Evolutionary conservation across 1,284 basidiomycete genomes (phyloP).

Genomic region (Spongiforma sp.): DNA sequence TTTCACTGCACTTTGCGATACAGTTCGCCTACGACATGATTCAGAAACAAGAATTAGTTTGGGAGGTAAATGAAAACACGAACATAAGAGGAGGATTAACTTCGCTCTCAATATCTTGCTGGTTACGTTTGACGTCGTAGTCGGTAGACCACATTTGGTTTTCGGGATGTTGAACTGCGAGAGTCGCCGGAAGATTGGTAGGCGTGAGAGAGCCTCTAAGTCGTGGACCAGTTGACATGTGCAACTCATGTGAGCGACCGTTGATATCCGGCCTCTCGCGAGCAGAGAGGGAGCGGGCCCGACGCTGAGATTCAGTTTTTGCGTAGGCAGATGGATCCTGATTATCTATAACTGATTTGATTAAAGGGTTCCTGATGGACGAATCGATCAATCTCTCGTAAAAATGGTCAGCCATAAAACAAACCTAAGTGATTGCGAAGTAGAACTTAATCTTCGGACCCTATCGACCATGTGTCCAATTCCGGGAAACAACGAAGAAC

Average conservation of each 20-base stretch:
- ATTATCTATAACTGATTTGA: too few relatives aligned
- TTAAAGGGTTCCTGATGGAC: slow-evolving; percentile 4
- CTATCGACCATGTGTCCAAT: background rate
- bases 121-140: background rate
- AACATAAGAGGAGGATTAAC: slow-evolving; percentile 8
- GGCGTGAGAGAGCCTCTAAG: slow-evolving; percentile 21
- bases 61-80: slow-evolving; percentile 7
- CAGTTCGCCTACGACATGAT: slow-evolving; percentile 9
- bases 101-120: slow-evolving; percentile 10
- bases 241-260: background rate
- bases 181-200: slow-evolving; percentile 9
- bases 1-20: background rate
- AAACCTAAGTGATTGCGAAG: slow-evolving; percentile 14
- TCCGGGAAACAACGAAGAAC: background rate
- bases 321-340: background rate
- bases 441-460: slow-evolving; percentile 4
- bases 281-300: background rate
- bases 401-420: background rate
- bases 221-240: slow-evolving; percentile 3
- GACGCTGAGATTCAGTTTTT: slow-evolving; percentile 2
- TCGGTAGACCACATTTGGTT: background rate
- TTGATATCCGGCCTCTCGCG: slow-evolving; percentile 1
- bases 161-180: background rate
- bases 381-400: slow-evolving; percentile 6
- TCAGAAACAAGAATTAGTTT: slow-evolving; percentile 2